A percentile compares a stretch with the other conserved stretches of the same genome.
These are phyloP conservation scores for Fistulifera pelliculosa DNA, from an alignment of 108 stramenopile species.

Conservation along the genomic window DNA sequence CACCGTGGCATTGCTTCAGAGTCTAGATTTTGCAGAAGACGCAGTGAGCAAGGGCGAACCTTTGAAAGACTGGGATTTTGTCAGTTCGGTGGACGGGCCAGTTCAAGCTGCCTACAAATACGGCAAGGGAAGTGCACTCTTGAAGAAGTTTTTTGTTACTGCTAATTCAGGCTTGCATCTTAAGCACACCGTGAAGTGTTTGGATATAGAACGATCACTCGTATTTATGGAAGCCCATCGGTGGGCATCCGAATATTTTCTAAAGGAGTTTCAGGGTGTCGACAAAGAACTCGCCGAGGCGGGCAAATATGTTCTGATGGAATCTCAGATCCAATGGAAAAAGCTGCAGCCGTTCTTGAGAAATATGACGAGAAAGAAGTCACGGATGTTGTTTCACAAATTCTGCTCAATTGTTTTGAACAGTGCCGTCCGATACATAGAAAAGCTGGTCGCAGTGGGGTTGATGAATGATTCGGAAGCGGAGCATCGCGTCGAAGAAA, in stretches of 20 bases:
- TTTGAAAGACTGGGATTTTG: constrained; percentile 29
- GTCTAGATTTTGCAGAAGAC: constrained; percentile 41
- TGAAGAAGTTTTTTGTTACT: not conserved
- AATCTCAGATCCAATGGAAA: constrained; percentile 31
- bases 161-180: constrained; percentile 1
- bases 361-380: constrained; percentile 24
- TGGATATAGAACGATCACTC: constrained; percentile 27
- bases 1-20: constrained; percentile 30
- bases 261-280: not conserved
- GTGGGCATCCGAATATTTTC: not conserved
- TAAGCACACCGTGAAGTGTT: not conserved
- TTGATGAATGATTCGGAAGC: constrained; percentile 61
- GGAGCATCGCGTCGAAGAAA: constrained; percentile 40
- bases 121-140: not conserved
- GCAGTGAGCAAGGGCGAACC: constrained; percentile 28
- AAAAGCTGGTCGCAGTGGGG: constrained; percentile 30
- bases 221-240: constrained; percentile 37
- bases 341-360: constrained; percentile 31
- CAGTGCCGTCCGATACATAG: constrained; percentile 28
- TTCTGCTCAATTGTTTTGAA: constrained; percentile 61
- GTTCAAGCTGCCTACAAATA: constrained; percentile 1
- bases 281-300: constrained; percentile 4
- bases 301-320: constrained; percentile 37
- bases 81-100: constrained; percentile 5
- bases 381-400: constrained; percentile 34